Percentiles rank a stretch among this genome's conserved stretches.
These are phyloP conservation scores for Neckera pumila DNA, from an alignment of 225 moss, liverwort and hornwort genomes.

Conservation along the genomic window DNA sequence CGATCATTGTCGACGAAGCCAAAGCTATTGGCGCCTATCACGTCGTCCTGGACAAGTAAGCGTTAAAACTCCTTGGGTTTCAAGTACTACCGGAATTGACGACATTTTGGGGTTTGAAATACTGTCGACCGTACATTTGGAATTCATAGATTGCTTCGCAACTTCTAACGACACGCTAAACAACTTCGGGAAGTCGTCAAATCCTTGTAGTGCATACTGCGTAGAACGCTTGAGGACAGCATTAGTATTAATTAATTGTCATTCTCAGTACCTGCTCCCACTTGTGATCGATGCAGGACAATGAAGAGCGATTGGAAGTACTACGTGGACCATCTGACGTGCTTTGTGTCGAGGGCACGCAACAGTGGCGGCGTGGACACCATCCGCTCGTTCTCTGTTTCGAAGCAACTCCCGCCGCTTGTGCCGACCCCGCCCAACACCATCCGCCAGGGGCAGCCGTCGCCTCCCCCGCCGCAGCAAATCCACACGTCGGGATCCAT, in stretches of 20 bases:
- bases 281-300: background rate
- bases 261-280: background rate
- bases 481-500: background rate
- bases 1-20: constrained; percentile 31
- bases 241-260: background rate
- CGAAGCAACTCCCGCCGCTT: constrained; percentile 33
- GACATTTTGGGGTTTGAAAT: background rate
- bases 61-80: background rate
- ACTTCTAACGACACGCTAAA: background rate
- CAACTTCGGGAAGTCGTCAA: background rate
- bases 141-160: background rate
- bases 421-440: constrained; percentile 5
- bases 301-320: constrained; percentile 44
- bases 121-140: background rate
- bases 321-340: constrained; percentile 30
- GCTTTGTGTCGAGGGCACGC: constrained; percentile 36
- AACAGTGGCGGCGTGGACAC: constrained; percentile 38
- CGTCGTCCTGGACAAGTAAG: constrained; percentile 34
- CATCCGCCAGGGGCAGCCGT: background rate
- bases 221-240: background rate
- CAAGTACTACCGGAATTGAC: background rate
- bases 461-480: background rate
- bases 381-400: constrained; percentile 28
- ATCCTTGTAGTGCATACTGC: background rate
- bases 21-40: constrained; percentile 28